Base-by-base conservation (phyloP, 2,329 filamentous ascomycete species). In the Stenocarpella maydis region DNA sequence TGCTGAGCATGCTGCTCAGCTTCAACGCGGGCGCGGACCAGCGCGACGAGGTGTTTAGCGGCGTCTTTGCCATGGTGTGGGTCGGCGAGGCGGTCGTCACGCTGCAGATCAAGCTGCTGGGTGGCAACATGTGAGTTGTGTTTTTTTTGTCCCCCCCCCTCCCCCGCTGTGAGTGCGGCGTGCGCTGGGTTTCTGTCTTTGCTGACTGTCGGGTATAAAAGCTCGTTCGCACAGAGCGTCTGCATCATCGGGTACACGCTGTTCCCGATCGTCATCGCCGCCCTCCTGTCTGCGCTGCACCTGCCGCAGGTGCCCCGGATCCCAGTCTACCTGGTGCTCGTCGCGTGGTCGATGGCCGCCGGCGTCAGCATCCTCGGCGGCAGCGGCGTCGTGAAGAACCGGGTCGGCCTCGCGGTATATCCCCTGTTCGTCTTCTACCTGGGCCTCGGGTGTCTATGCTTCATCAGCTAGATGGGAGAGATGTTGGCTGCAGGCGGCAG, bases 191-290 rank as follows among this genome's bases (percentile, higher is more conserved):
- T 80, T 26, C 7, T 1, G 47, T 21, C 15, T 6, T 31, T 4
- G 77, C 71, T 39, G 21, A 54, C 55, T 24, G 17, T 3, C 41
- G 15, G 34, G 34, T 50, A 63, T 78, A 98, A n/a, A n/a, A n/a
- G 95, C 76, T 98, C 96, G 21, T 99, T 99, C 80, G 96, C 97
- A 77, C 96, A 99, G 81, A 97, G 94, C 69, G 89, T 99, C 74
- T 98, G 95, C 80, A 97, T 99, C 76, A 99, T 99, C 78, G 96
- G 96, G 54, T 99, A 99, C 81, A 99, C 96, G 1, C 88, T 99
- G 68, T 99, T 99, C 82, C 96, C 96, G 2, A 88, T 99, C 65
- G 96, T 98, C 75, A 92, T 99, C 74, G 97, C 97, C 9, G 90
- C 95, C 1, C 83, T 98, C 64, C 88, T 99, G 73, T 97, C 94